A percentile compares a stretch with the other conserved stretches of the same genome.
Evolutionary conservation across 345 rosid genomes (phyloP).

Genomic region (Eutrema heterophyllum): DNA sequence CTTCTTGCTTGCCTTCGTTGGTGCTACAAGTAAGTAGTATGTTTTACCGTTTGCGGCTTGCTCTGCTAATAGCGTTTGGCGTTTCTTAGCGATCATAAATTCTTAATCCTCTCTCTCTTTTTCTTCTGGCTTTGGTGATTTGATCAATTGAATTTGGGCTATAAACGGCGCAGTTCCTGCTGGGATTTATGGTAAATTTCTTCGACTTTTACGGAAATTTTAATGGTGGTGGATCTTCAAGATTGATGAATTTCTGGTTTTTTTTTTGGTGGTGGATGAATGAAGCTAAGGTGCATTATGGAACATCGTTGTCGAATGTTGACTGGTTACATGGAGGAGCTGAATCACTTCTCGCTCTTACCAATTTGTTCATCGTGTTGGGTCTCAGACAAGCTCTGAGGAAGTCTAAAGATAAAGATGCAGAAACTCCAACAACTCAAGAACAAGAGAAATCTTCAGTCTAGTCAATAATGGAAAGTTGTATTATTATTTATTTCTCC

Average conservation of each 20-base stretch:
- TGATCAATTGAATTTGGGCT: neutral
- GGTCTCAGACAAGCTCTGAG: constrained; percentile 80
- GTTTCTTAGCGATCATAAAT: constrained; percentile 8
- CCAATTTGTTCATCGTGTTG: constrained; percentile 81
- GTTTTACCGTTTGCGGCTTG: neutral
- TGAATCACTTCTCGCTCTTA: constrained; percentile 79
- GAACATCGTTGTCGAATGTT: constrained; percentile 86
- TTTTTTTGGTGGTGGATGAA: constrained; percentile 7
- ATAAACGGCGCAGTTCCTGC: constrained; percentile 58
- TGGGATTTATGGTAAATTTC: constrained; percentile 70
- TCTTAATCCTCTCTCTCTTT: constrained; percentile 7
- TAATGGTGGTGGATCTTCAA: constrained; percentile 10
- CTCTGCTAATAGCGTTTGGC: neutral
- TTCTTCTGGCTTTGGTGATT: constrained; percentile 22
- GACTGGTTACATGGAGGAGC: constrained; percentile 97
- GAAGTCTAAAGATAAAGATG: constrained; percentile 25
- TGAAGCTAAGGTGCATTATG: constrained; percentile 83
- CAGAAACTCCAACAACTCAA: constrained; percentile 2
- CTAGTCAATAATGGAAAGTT: neutral
- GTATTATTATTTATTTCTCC: neutral
- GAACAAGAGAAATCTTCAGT: constrained; percentile 19
- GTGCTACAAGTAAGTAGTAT: constrained; percentile 71
- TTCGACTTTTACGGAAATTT: neutral
- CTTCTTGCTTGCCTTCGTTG: constrained; percentile 88
- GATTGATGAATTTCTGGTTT: neutral